Evolutionary conservation across 306 rosid genomes (phyloP).

Genomic region (Delonix regia): DNA sequence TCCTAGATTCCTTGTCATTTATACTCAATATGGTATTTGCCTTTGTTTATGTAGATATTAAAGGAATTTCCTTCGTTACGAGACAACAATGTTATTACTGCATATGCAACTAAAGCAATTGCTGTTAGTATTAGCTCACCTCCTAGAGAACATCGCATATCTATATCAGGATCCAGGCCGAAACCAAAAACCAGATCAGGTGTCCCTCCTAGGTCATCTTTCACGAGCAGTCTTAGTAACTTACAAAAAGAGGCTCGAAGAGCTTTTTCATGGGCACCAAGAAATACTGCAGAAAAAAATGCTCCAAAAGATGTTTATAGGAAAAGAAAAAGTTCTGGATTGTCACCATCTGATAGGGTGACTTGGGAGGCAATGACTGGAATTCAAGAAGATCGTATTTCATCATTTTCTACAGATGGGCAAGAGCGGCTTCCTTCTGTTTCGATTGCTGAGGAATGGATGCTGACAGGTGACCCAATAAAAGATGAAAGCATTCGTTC

Average conservation of each 20-base stretch:
- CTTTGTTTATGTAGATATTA: constrained; percentile 63
- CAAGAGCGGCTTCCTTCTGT: constrained; percentile 91
- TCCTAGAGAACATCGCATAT: constrained; percentile 85
- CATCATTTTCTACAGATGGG: constrained; percentile 78
- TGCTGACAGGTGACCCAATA: constrained; percentile 79
- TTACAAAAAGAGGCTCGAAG: constrained; percentile 96
- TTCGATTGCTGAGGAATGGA: constrained; percentile 94
- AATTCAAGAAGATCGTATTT: constrained; percentile 87
- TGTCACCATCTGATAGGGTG: constrained; percentile 87
- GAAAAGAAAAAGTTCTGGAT: constrained; percentile 96
- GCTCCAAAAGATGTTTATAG: constrained; percentile 85
- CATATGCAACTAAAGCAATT: constrained; percentile 85
- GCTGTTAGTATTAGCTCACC: constrained; percentile 80
- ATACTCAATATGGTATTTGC: constrained; percentile 22
- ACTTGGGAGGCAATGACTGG: constrained; percentile 99
- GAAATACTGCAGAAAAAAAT: constrained; percentile 70
- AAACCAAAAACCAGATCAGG: constrained; percentile 82
- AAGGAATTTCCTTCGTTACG: constrained; percentile 90
- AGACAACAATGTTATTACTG: constrained; percentile 72
- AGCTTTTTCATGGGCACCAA: constrained; percentile 98
- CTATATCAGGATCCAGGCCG: constrained; percentile 79
- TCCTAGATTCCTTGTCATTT: constrained; percentile 22
- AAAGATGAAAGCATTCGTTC: constrained; percentile 81
- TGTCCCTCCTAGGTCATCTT: constrained; percentile 65
- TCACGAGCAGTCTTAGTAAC: constrained; percentile 86